Base-by-base conservation (phyloP, 768 basidiomycete species). In the Naganishia vaughanmartiniae region DNA sequence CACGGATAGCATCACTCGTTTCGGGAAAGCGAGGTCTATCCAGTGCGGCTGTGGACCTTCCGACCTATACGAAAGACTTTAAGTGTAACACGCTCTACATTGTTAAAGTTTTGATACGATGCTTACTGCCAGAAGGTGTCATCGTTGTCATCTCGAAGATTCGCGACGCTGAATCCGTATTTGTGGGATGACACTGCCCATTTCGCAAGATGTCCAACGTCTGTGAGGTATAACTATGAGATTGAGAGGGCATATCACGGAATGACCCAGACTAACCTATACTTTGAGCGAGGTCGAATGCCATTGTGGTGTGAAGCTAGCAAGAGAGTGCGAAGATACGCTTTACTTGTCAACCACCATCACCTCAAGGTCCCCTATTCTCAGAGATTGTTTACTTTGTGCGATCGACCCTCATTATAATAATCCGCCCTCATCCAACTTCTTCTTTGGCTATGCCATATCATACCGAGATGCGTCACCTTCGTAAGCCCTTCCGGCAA, bases 81-180 rank as follows among this genome's bases (percentile, higher is more conserved):
- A n/a, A 3, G 48, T 54, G 9, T 17, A 42, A 34, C 10, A 39
- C 54, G 31, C 34, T 15, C 15, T 28, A 15, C 33, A 26, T 14
- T 26, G 6, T n/a, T 54, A 0, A 24, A n/a, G 89, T 79, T 48
- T 21, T 51, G 66, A 73, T 33, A 15, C 11, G 14, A 24, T 10
- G 85, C 92, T 80, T 80, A 98, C 94, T 98, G 96, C 96, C 96
- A 98, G 79, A 97, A 95, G 0, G 94, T 97, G 48, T 91, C 89
- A 9, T 91, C 89, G 77, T 95, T 90, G 39, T 87, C 87, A 75
- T 97, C 94, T 31, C 88, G 85, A 54, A 98, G 84, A 80, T 93
- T 93, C 78, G 96, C 93, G 46, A 92, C 88, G 10, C 95, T 93
- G 79, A 94, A 97, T 0, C 94, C 94, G 73, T 94, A 96, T 80